Evolutionary conservation across 2,329 filamentous ascomycete species (phyloP), one percentile per base, ranked within the genome.

Genomic region (Epichloe baconii): DNA sequence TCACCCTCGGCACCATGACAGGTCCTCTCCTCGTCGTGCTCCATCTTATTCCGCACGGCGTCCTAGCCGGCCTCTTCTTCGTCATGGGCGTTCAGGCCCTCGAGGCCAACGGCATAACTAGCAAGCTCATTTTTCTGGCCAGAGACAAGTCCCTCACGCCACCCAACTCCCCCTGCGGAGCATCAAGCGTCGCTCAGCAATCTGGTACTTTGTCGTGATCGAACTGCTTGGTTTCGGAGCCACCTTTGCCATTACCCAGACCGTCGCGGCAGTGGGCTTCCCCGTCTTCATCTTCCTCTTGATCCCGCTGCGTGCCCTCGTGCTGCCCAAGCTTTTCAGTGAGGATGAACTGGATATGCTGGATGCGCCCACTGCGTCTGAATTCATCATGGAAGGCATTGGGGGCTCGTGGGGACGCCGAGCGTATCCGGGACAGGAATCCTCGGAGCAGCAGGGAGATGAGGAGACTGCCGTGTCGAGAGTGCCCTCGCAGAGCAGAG

Each of bases 181-280:
- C n/a, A 68, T 87, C 34, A 67, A 70, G n/a, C 77, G 83, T n/a
- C 77, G 80, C 38, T 59, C 61, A 14, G 79, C 82, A n/a, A 71
- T 89, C 54, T 89, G 85, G 84, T 66, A 68, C 4, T 91, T 90
- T 60, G 82, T 88, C 5, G 68, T 67, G 7, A 66, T 88, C 36
- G 82, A 89, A 66, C 67, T 90, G 4, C 23, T 83, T 43, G 85
- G 80, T 0, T 89, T 90, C 58, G 86, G 75, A 3, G 85, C 82
- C 21, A 91, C 86, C 0, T 89, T 91, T 64, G 86, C 86, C 53
- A 86, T 90, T 59, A 89, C 86, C 0, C 83, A 91, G 68, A 90
- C 86, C 0, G 83, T 90, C 47, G 86, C 86, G 3, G 86, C 86
- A 2, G 86, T 91, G 11, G 86, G 86, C 0, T 91, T 90, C 57